Conservation (phyloP, 78 protist genomes). For the Chrysochromulina parva region DNA sequence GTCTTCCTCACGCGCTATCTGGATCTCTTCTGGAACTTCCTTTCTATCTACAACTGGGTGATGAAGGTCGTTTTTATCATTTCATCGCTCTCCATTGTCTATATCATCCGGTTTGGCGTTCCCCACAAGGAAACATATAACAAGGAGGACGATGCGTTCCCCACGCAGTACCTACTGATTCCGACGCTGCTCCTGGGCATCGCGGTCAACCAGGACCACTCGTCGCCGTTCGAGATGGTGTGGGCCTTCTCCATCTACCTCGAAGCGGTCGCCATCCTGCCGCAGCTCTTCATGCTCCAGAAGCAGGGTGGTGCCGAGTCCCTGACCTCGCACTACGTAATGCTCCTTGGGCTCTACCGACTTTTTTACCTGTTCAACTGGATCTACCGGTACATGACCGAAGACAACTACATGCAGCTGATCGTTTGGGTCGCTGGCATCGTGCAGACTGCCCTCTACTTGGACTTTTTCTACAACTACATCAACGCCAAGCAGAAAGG, state of each 20-base stretch:
- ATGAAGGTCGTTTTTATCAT: conserved; percentile 45
- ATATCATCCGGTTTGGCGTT: background rate
- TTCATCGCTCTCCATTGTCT: conserved; percentile 4
- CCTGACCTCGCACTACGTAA: conserved; percentile 39
- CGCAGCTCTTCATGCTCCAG: conserved; percentile 55
- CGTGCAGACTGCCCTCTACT: conserved; percentile 36
- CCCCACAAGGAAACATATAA: conserved; percentile 30
- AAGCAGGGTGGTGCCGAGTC: conserved; percentile 24
- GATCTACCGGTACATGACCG: conserved; percentile 9
- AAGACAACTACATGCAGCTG: background rate
- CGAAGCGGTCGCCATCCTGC: conserved; percentile 54
- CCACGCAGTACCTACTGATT: background rate
- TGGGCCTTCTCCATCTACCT: conserved; percentile 56
- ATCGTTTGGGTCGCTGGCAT: conserved; percentile 39
- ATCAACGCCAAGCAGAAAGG: conserved; percentile 4
- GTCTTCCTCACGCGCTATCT: conserved; percentile 32
- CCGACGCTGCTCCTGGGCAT: background rate
- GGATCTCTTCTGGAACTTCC: conserved; percentile 35
- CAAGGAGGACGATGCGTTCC: background rate
- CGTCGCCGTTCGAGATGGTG: background rate
- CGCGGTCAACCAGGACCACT: background rate
- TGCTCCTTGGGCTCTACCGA: conserved; percentile 40
- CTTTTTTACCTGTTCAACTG: conserved; percentile 43
- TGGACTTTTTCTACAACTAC: conserved; percentile 47
- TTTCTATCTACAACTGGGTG: conserved; percentile 11